Conservation (phyloP, 2,329 filamentous ascomycete genomes). For the Coniochaeta sp. region DNA sequence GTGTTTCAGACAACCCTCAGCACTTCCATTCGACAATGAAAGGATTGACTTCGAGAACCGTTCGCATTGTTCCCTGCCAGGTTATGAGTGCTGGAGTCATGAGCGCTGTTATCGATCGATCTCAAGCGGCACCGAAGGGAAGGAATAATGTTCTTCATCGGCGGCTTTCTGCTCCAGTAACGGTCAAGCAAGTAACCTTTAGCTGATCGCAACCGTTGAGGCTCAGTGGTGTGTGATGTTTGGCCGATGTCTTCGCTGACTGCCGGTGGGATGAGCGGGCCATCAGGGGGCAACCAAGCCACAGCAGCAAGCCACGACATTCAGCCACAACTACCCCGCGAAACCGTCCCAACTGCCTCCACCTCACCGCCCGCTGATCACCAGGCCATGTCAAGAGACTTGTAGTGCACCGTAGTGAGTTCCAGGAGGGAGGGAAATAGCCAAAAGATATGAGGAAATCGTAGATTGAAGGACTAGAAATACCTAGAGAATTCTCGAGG, state of each 20-base stretch:
- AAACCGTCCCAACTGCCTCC: neutral
- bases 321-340: neutral
- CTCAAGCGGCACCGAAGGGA: neutral
- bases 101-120: no score
- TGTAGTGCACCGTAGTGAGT: no score
- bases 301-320: neutral
- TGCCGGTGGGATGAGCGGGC: neutral
- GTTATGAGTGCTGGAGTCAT: neutral
- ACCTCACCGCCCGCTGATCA: neutral
- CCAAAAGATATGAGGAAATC: neutral
- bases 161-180: no score
- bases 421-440: neutral
- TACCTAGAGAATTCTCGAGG: neutral
- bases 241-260: no score
- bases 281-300: neutral
- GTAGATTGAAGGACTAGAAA: neutral
- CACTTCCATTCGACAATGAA: no score
- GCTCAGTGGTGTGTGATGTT: no score
- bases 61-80: no score
- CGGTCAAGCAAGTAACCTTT: no score
- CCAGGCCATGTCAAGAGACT: neutral
- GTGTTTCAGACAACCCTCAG: neutral
- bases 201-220: no score
- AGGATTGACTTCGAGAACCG: no score
- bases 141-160: no score